These are phyloP conservation scores for Hamamelis virginiana DNA, from an alignment of 164 flowering plant genomes.

Conservation along the genomic window DNA sequence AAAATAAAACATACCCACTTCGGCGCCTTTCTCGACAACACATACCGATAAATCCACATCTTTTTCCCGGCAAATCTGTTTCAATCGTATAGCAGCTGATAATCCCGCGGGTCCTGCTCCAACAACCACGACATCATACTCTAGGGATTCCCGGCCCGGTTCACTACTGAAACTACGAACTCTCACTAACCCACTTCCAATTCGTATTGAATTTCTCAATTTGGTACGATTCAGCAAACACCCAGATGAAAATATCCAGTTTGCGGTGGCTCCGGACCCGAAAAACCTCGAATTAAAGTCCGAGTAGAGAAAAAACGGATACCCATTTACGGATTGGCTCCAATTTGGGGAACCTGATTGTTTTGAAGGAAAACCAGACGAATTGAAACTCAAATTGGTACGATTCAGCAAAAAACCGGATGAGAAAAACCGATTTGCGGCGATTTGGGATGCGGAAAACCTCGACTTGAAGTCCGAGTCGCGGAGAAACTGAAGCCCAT, in stretches of 20 bases:
- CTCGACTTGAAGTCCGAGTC: background rate
- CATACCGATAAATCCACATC: slow-evolving; percentile 79
- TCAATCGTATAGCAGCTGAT: slow-evolving; percentile 85
- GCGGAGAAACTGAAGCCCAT: slow-evolving; percentile 12
- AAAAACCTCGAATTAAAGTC: background rate
- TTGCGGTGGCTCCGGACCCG: background rate
- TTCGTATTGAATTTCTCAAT: slow-evolving; percentile 8
- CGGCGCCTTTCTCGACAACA: slow-evolving; percentile 92
- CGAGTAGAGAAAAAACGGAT: slow-evolving; percentile 3
- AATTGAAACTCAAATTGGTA: background rate
- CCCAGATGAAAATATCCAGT: slow-evolving; percentile 36
- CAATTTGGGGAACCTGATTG: background rate
- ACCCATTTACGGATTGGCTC: slow-evolving; percentile 6
- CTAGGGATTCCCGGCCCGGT: slow-evolving; percentile 53
- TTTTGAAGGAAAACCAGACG: slow-evolving; percentile 11
- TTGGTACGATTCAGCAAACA: slow-evolving; percentile 10
- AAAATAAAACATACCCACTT: slow-evolving; percentile 61
- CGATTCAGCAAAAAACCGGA: slow-evolving; percentile 27
- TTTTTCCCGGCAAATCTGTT: slow-evolving; percentile 77
- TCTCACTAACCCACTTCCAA: slow-evolving; percentile 22
- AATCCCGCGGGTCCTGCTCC: slow-evolving; percentile 98
- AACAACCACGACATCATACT: slow-evolving; percentile 87
- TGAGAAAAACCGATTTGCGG: slow-evolving; percentile 25
- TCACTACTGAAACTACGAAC: slow-evolving; percentile 47
- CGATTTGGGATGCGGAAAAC: background rate